Conservation (phyloP, 768 basidiomycete genomes). For the Tricholoma furcatifolium region DNA sequence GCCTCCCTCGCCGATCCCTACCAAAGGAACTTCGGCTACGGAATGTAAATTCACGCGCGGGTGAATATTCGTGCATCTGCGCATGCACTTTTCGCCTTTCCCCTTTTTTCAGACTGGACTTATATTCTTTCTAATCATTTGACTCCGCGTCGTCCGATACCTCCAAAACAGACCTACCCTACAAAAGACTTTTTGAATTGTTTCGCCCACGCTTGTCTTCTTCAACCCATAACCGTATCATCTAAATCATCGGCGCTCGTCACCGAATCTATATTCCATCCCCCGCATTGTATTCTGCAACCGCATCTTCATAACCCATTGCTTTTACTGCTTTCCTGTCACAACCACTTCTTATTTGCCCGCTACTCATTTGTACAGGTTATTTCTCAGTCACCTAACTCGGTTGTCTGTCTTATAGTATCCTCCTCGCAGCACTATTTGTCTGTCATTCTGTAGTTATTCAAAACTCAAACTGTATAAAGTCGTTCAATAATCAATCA, state of each 20-base stretch:
- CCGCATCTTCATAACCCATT: conserved; percentile 57
- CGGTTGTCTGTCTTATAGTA: conserved; percentile 72
- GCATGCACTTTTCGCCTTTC: conserved; percentile 19
- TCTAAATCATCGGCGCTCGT: conserved; percentile 32
- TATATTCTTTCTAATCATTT: conserved; percentile 40
- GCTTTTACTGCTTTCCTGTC: conserved; percentile 49
- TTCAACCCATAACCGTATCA: conserved; percentile 18
- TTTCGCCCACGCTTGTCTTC: conserved; percentile 36
- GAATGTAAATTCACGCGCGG: conserved; percentile 66
- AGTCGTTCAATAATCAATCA: conserved; percentile 46
- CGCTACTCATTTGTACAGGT: conserved; percentile 58
- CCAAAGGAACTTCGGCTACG: conserved; percentile 69
- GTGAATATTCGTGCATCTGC: conserved; percentile 20
- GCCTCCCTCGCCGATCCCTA: conserved; percentile 69
- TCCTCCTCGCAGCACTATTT: conserved; percentile 58
- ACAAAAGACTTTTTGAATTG: conserved; percentile 42
- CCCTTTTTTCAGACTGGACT: conserved; percentile 25
- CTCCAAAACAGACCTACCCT: conserved; percentile 35
- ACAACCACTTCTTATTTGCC: conserved; percentile 39
- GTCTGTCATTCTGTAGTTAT: conserved; percentile 75
- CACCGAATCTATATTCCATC: conserved; percentile 35
- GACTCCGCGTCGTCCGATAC: conserved; percentile 26
- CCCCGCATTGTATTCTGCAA: conserved; percentile 70
- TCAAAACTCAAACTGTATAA: conserved; percentile 52
- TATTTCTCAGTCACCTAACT: conserved; percentile 50